phyloP scores from a whole-genome alignment of 441 rosid genomes.

The Erodium moschatum region DNA sequence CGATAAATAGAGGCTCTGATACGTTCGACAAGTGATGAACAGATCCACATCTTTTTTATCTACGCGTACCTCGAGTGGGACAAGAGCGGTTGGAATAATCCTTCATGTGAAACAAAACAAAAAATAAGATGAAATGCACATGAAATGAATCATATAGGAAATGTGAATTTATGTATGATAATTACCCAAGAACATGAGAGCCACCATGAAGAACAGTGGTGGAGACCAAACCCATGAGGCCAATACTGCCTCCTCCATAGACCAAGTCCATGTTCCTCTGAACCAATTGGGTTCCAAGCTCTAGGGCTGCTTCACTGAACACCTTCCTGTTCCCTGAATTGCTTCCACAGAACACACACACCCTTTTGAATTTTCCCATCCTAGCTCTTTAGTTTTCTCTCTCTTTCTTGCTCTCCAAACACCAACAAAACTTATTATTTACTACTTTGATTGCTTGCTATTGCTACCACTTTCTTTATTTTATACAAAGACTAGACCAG shows the following conservation, averaged over 20 bases:
- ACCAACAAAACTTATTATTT: background rate
- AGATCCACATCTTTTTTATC: background rate
- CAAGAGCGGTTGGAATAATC: slow-evolving; percentile 36
- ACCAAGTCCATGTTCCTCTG: slow-evolving; percentile 35
- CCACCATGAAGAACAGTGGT: slow-evolving; percentile 38
- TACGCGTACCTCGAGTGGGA: slow-evolving; percentile 33
- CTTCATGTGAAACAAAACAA: slow-evolving; percentile 13
- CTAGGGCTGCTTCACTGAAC: slow-evolving; percentile 38
- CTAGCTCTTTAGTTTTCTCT: background rate
- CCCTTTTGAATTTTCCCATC: slow-evolving; percentile 38
- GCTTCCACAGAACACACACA: slow-evolving; percentile 46
- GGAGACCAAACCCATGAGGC: slow-evolving; percentile 48
- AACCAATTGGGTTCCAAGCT: slow-evolving; percentile 37
- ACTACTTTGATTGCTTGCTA: background rate
- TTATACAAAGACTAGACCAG: slow-evolving; percentile 1
- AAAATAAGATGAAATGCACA: background rate
- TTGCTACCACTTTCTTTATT: background rate
- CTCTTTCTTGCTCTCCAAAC: background rate
- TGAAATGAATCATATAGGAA: background rate
- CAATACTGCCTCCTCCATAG: slow-evolving; percentile 50
- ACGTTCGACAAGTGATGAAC: too few relatives aligned
- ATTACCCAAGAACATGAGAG: slow-evolving; percentile 43
- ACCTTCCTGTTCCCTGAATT: slow-evolving; percentile 32
- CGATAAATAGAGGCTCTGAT: too few relatives aligned
- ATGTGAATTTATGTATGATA: too few relatives aligned